phyloP scores from a whole-genome alignment of 2,329 filamentous ascomycete genomes.

The Periglandula ipomoeae region DNA sequence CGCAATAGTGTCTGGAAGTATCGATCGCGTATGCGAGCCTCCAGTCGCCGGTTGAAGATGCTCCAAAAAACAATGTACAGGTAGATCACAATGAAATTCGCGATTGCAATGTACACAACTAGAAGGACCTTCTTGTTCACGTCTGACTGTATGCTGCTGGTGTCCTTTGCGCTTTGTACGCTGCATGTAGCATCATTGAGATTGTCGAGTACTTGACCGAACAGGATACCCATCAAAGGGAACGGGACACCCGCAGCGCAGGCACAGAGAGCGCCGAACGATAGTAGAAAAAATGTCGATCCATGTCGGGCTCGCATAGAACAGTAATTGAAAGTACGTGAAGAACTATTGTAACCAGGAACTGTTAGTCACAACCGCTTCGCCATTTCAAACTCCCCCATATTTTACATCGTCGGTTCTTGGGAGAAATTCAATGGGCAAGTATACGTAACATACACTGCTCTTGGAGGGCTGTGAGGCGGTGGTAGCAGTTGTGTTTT shows the following conservation, averaged over 20 bases:
- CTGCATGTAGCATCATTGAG: constrained; percentile 49
- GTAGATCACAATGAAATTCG: constrained; percentile 55
- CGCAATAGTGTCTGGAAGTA: constrained; percentile 50
- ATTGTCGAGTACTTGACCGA: constrained; percentile 53
- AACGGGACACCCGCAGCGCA: constrained; percentile 54
- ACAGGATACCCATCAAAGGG: constrained; percentile 54
- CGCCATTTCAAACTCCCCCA: background rate
- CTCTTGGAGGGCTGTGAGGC: too few species aligned
- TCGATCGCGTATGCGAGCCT: constrained; percentile 50
- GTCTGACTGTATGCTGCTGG: constrained; percentile 26
- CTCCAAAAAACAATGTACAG: constrained; percentile 55
- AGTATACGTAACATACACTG: too few species aligned
- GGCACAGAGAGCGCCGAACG: constrained; percentile 33
- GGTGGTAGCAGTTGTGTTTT: too few species aligned
- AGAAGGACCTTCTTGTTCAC: constrained; percentile 51
- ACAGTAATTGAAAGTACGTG: constrained; percentile 34
- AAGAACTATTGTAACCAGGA: constrained; percentile 1
- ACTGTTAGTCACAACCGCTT: background rate
- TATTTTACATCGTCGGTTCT: background rate
- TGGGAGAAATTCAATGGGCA: too few species aligned
- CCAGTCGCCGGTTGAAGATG: constrained; percentile 53
- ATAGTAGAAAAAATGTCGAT: constrained; percentile 33
- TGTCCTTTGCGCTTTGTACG: constrained; percentile 15
- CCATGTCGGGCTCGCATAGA: constrained; percentile 35
- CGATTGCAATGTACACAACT: constrained; percentile 55